Evolutionary conservation across 495 filamentous ascomycete species (phyloP), one percentile per base, ranked within the genome.

Genomic region (Penicillium antarcticum): DNA sequence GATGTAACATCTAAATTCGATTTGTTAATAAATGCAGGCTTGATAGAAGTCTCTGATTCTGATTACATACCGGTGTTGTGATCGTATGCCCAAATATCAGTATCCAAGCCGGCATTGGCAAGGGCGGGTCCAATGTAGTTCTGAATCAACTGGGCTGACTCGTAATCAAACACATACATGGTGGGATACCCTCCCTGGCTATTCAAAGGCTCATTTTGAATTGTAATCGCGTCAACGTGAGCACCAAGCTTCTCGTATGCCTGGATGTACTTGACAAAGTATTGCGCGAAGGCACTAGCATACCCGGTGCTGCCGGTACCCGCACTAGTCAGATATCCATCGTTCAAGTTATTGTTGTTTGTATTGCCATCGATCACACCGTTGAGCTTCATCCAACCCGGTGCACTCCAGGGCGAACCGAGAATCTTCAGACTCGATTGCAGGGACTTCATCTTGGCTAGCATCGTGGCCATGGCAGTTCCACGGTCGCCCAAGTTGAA

Each of bases 361-460:
- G 73, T 73, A 24, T 63, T 70, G 17, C 77, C 77, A 24, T 71
- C 67, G 12, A 80, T 69, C 43, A 72, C 75, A 18, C 69, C 64
- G 45, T 81, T 78, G 18, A 78, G 49, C 57, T 83, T 80, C 80
- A 83, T 82, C 80, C 80, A 83, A 0, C 73, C 80, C 0, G 80
- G 80, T 0, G 77, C 63, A 37, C 70, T 75, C 80, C 80, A 83
- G 1, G 77, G 66, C 10, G 77, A 73, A 2, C 79, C 79, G 23
- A 81, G 56, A 29, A 81, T 69, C 37, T 70, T 70, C 56, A 82
- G 71, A 19, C 65, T 56, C 0, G 71, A 66, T 29, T 66, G 56
- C n/a, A 63, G 21, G 1, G 56, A 60, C 42, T 62, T 66, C 56
- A 66, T 63, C 11, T 42, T 45, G 7, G 62, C 62, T 38, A 66